Evolutionary conservation across 129 eudicot genomes (phyloP), one percentile per base, ranked within the genome.

Genomic region (Flaveria robusta): DNA sequence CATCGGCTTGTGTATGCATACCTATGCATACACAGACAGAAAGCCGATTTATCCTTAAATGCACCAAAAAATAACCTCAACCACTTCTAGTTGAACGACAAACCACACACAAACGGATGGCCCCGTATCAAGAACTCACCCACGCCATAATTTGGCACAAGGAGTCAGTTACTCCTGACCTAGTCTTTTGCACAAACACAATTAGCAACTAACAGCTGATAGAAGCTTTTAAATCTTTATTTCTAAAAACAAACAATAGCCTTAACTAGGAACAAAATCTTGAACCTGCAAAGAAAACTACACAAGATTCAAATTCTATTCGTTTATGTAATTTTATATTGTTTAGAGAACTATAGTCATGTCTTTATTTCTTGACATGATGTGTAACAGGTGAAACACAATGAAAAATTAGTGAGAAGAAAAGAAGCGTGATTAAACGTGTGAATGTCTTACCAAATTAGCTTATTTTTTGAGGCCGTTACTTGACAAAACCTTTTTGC

Each of bases 401-500:
- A 58, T 51, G 56, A 77, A 42, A 69, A 39, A 3, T 11, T 41
- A 41, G 37, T 49, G 37, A 27, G 29, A 7, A 49, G 55, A n/a
- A 51, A 49, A 72, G 26, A 60, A 37, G 3, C 34, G 27, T 10
- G 14, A 23, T 34, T 37, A 64, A 50, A 37, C 19, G 63, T 11
- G 13, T 19, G 43, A 31, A 3, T 10, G 49, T 45, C 54, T 65
- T 77, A 82, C 83, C 74, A 66, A 39, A 13, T 13, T 51, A 41
- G 74, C 59, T 85, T 79, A 85, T 85, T 85, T 85, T 68, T 85
- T 85, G 24, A 85, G 82, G 55, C 86, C 75, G 49, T 85, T 85
- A 63, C 85, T 86, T 27, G 89, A 86, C 74, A 86, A 72, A 70
- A 86, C 87, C 83, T 86, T 86, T 77, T 86, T 86, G 62, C 89